phyloP scores from a whole-genome alignment of 2,329 filamentous ascomycete species.

The Fusarium sambucinum region DNA sequence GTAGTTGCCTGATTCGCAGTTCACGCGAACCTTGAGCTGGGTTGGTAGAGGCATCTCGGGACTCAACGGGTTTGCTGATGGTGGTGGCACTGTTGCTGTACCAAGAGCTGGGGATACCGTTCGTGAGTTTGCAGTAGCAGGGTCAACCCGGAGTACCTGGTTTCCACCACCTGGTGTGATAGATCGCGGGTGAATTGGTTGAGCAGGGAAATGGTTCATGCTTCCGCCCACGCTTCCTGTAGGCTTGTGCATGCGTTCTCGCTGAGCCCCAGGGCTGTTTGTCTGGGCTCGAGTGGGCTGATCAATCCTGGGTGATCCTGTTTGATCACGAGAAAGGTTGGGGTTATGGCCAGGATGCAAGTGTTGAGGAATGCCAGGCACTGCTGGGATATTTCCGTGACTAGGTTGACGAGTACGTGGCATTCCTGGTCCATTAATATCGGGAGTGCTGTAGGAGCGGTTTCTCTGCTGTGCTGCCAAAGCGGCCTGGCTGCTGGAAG shows the following conservation, averaged over 20 bases:
- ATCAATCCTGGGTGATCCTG: slow-evolving; percentile 79
- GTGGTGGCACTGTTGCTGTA: slow-evolving; percentile 48
- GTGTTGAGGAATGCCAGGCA: slow-evolving; percentile 82
- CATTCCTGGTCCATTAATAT: slow-evolving; percentile 80
- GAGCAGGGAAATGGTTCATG: slow-evolving; percentile 68
- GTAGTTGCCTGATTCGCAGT: slow-evolving; percentile 86
- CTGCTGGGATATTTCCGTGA: slow-evolving; percentile 71
- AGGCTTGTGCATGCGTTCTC: slow-evolving; percentile 67
- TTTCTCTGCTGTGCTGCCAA: slow-evolving; percentile 74
- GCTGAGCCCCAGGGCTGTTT: slow-evolving; percentile 76
- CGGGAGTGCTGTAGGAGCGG: slow-evolving; percentile 93
- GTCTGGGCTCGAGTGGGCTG: slow-evolving; percentile 76
- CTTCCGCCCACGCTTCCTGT: slow-evolving; percentile 63
- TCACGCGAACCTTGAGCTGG: slow-evolving; percentile 95
- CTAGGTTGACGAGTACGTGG: slow-evolving; percentile 68
- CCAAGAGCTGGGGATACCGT: slow-evolving; percentile 63
- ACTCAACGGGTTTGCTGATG: slow-evolving; percentile 51
- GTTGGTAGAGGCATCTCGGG: slow-evolving; percentile 69
- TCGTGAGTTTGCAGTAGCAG: slow-evolving; percentile 55
- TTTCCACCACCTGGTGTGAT: slow-evolving; percentile 56
- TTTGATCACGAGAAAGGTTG: slow-evolving; percentile 81
- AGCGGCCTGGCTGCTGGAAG: slow-evolving; percentile 65
- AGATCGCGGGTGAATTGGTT: slow-evolving; percentile 66
- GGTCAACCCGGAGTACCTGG: slow-evolving; percentile 55
- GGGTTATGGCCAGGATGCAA: slow-evolving; percentile 71